These are phyloP conservation scores for Stenocarpella maydis DNA, from an alignment of 2,329 filamentous ascomycete genomes.

Conservation along the genomic window DNA sequence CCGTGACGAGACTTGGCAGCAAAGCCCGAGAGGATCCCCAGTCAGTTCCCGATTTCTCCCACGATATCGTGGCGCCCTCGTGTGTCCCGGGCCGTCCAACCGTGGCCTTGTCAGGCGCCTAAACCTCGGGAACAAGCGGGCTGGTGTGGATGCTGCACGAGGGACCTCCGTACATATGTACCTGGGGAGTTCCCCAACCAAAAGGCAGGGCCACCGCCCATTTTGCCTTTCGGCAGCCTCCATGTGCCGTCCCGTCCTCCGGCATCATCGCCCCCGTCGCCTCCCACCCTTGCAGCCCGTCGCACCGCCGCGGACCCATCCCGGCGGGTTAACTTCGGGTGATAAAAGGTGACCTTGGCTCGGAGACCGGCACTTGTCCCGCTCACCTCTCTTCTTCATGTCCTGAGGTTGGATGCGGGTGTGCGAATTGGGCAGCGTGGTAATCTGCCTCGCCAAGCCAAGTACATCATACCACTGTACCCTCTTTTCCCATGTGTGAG, in stretches of 20 bases:
- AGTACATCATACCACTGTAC: too few species aligned
- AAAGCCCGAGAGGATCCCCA: not conserved
- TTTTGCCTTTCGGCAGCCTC: slow-evolving; percentile 13
- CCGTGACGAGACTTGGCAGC: slow-evolving; percentile 16
- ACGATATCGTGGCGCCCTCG: not conserved
- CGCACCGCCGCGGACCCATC: slow-evolving; percentile 29
- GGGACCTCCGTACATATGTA: too few species aligned
- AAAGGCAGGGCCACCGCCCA: too few species aligned
- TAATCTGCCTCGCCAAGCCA: too few species aligned
- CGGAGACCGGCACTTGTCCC: slow-evolving; percentile 4
- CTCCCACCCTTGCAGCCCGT: slow-evolving; percentile 25
- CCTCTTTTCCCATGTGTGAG: too few species aligned
- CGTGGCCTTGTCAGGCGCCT: slow-evolving; percentile 28
- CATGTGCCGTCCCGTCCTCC: slow-evolving; percentile 25
- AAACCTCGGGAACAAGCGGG: slow-evolving; percentile 30
- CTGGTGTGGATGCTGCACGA: not conserved
- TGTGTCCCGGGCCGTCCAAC: slow-evolving; percentile 30
- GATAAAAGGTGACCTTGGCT: not conserved
- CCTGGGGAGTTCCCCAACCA: too few species aligned
- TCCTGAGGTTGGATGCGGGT: too few species aligned
- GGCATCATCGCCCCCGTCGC: slow-evolving; percentile 10
- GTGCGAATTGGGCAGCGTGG: too few species aligned
- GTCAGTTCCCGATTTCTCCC: not conserved
- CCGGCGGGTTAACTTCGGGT: slow-evolving; percentile 34
- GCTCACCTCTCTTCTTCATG: too few species aligned